Evolutionary conservation across 2,329 filamentous ascomycete species (phyloP), one percentile per base, ranked within the genome.

Genomic region (Rutstroemia sp.): DNA sequence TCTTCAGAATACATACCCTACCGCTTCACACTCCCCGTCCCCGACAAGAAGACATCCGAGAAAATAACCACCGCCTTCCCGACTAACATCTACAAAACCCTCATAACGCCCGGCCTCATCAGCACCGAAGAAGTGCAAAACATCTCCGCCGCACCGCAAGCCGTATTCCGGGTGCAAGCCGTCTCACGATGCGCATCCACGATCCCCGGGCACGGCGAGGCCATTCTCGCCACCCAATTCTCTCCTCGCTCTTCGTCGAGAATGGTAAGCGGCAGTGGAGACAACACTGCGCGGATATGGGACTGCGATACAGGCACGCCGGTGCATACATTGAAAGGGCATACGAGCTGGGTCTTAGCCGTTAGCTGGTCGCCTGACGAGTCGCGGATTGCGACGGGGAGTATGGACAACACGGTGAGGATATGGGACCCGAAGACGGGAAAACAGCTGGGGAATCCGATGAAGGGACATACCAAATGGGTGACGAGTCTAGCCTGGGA

Each of bases 221-320:
- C 92, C 3, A 97, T 97, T 64, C 77, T 97, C 21, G 82, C 88
- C 30, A 86, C 88, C 2, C 85, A 92, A 41, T 97, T 96, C 71
- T 94, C 88, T 0, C 92, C 92, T 0, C 80, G 81, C 39, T 84
- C 81, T 6, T 92, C 88, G 25, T 83, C 84, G 10, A 80, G 86
- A 58, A 80, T 96, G 71, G 92, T 91, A 0, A 96, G 90, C 1
- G 94, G 92, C 0, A 90, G 87, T 59, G 94, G 94, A 48, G 94
- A 99, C 68, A 87, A 87, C 64, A 96, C 92, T 1, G 92, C 92
- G 0, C 78, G 92, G 56, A 86, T 97, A 74, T 96, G 90, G 90
- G 92, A 99, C 67, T 92, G 90, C 49, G 90, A 96, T 66, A 96
- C 91, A 0, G 92, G 92, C 49, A 96, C 91, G 10, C 91, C 92